A percentile compares a stretch with the other conserved stretches of the same genome.
Evolutionary conservation across 2,329 filamentous ascomycete species (phyloP).

Genomic region (Aspergillus sp.): DNA sequence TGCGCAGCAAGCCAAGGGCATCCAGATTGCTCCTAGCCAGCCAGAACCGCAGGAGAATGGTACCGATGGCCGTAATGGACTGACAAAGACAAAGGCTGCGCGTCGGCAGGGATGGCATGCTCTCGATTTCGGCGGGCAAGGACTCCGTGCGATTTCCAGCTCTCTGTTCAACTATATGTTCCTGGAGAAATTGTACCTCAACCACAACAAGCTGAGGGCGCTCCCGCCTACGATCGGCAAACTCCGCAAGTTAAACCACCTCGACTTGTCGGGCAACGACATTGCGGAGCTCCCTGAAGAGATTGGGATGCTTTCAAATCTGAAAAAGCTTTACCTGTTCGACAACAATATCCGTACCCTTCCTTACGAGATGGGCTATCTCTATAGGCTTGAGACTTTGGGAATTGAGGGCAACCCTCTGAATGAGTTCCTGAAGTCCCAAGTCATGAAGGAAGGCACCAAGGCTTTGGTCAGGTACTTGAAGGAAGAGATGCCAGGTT

Average conservation of each 20-base stretch:
- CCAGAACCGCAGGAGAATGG: constrained; percentile 39
- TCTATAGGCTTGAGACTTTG: constrained; percentile 79
- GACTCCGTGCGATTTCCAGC: constrained; percentile 68
- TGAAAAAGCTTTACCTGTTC: constrained; percentile 77
- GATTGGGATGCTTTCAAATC: constrained; percentile 90
- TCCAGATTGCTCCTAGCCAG: constrained; percentile 39
- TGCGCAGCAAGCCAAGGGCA: constrained; percentile 39
- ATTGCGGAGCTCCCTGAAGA: constrained; percentile 74
- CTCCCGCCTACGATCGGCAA: constrained; percentile 76
- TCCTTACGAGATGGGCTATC: constrained; percentile 76
- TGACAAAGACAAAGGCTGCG: constrained; percentile 49
- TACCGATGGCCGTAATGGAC: constrained; percentile 54
- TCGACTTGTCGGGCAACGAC: constrained; percentile 85
- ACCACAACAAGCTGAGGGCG: constrained; percentile 76
- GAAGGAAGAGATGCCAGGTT: constrained; percentile 76
- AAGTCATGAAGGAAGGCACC: constrained; percentile 79
- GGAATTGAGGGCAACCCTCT: constrained; percentile 89
- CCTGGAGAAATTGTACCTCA: constrained; percentile 82
- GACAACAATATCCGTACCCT: constrained; percentile 79
- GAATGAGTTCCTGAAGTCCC: constrained; percentile 64
- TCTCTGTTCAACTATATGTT: constrained; percentile 83
- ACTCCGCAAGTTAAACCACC: constrained; percentile 67
- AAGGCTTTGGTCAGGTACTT: constrained; percentile 73
- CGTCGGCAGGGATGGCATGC: constrained; percentile 78
- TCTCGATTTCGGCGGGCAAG: constrained; percentile 92